Percentiles rank a stretch among this genome's conserved stretches.
Evolutionary conservation across 352 stramenopile species (phyloP).

Genomic region (Phytophthora lateralis): DNA sequence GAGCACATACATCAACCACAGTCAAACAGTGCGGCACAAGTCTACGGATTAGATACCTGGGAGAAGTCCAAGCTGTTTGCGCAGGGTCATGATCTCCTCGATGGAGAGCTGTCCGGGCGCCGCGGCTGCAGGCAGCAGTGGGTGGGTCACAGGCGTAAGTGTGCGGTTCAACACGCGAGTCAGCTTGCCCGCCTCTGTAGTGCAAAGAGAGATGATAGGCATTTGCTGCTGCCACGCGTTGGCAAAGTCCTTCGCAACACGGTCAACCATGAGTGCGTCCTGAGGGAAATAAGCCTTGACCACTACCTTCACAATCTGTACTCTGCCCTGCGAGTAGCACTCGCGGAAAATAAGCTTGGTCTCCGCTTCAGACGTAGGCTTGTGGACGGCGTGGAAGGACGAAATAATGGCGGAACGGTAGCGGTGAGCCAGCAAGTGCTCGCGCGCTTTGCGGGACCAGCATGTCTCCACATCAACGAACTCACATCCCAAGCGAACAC

Average conservation of each 20-base stretch:
- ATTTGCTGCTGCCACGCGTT: constrained; percentile 73
- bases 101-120: constrained; percentile 96
- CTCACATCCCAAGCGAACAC: constrained; percentile 93
- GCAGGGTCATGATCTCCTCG: constrained; percentile 92
- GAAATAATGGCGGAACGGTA: constrained; percentile 71
- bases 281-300: constrained; percentile 78
- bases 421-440: constrained; percentile 48
- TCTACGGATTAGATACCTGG: constrained; percentile 69
- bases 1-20: constrained; percentile 17
- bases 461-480: constrained; percentile 97
- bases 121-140: constrained; percentile 91
- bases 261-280: constrained; percentile 90
- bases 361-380: constrained; percentile 52
- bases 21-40: constrained; percentile 2
- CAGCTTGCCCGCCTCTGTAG: constrained; percentile 92
- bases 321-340: constrained; percentile 67
- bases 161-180: constrained; percentile 94
- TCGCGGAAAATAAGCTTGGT: constrained; percentile 64
- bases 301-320: constrained; percentile 93
- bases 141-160: constrained; percentile 96
- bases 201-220: constrained; percentile 95
- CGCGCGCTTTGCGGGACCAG: constrained; percentile 74
- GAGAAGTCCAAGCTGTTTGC: constrained; percentile 81
- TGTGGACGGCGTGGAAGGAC: constrained; percentile 77
- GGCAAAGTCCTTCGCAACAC: constrained; percentile 60